These are phyloP conservation scores for Rubroboletus pulcherrimus DNA, from an alignment of 768 basidiomycete genomes.

Conservation along the genomic window DNA sequence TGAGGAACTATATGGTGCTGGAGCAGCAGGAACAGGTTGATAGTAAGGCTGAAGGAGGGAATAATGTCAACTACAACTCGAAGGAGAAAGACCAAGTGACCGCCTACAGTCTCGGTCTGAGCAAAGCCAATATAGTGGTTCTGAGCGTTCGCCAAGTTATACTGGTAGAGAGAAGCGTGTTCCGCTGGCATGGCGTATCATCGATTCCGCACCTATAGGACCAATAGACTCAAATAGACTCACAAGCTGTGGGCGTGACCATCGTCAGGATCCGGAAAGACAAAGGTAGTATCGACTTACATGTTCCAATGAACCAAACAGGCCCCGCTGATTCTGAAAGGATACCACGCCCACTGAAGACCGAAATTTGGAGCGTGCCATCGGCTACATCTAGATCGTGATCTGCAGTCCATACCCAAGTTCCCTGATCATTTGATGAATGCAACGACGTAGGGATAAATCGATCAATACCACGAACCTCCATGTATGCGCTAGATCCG, in stretches of 20 bases:
- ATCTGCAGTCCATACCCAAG: constrained; percentile 81
- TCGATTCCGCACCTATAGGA: not conserved
- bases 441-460: not conserved
- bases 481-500: constrained; percentile 54
- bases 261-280: not conserved
- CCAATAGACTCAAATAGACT: not conserved
- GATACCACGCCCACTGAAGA: constrained; percentile 69
- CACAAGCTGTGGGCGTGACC: constrained; percentile 16
- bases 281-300: constrained; percentile 10
- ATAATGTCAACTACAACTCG: not conserved
- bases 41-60: constrained; percentile 39
- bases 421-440: constrained; percentile 40
- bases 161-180: constrained; percentile 47
- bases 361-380: constrained; percentile 44
- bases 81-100: not conserved
- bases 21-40: constrained; percentile 43
- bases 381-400: constrained; percentile 53
- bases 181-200: constrained; percentile 31
- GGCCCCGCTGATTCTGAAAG: constrained; percentile 74
- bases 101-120: constrained; percentile 47
- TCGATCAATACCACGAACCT: constrained; percentile 36
- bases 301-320: constrained; percentile 76
- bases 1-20: constrained; percentile 38
- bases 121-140: constrained; percentile 49
- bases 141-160: constrained; percentile 39